Conservation (phyloP, 768 basidiomycete species). For the Suillus luteus region DNA sequence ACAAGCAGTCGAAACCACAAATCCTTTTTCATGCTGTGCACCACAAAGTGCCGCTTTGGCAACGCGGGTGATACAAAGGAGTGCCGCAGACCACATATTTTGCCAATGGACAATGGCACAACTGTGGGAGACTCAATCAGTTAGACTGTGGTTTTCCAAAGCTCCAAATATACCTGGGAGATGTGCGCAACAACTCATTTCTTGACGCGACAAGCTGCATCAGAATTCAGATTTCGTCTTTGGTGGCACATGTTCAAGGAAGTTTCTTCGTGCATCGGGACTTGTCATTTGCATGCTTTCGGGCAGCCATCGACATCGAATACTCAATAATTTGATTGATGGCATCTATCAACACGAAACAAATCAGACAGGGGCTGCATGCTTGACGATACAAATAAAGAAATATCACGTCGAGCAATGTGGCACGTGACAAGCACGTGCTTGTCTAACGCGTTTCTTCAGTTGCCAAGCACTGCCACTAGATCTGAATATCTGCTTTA, state of each 20-base stretch:
- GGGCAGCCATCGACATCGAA: neutral
- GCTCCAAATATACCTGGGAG: neutral
- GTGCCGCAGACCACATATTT: neutral
- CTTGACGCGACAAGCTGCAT: neutral
- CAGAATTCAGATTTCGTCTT: neutral
- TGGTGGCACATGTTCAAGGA: neutral
- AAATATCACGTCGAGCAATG: neutral
- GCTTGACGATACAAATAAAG: neutral
- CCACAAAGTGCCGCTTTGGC: neutral
- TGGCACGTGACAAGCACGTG: neutral
- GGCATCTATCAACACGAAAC: slow-evolving; percentile 36
- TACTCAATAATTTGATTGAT: neutral
- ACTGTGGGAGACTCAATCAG: neutral
- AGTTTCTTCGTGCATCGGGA: neutral
- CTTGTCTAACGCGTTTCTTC: neutral
- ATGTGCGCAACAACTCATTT: neutral
- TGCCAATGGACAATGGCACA: neutral
- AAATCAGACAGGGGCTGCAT: neutral
- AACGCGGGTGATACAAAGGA: neutral
- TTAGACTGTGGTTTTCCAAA: neutral
- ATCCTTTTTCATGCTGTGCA: neutral
- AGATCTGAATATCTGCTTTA: too few relatives aligned
- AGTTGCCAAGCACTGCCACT: neutral
- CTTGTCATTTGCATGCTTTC: neutral
- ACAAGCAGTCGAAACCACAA: neutral